Evolutionary conservation across 768 basidiomycete genomes (phyloP), one percentile per base, ranked within the genome.

Genomic region (Trametes gibbosa): DNA sequence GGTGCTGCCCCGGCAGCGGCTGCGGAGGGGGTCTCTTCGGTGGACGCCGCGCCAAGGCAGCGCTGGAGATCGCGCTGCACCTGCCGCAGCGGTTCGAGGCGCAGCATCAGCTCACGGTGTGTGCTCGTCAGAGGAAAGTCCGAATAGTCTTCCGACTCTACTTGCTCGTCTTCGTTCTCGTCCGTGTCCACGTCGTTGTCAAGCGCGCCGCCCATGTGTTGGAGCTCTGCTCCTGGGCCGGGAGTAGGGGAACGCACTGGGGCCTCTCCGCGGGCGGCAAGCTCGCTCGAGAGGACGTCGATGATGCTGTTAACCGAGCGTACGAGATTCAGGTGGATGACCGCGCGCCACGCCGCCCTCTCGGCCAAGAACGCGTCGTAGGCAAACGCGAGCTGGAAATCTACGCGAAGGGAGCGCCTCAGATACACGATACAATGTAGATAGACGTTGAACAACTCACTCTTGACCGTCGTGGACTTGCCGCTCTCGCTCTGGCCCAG

Each of bases 391-490:
- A 92, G 72, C 65, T 92, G 89, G 66, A 91, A 92, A 68, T 90
- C 85, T 84, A 50, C 8, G 17, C 42, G 9, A 21, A 19, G 19
- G 8, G 16, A 19, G 21, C 43, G 16, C 14, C 35, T 52, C 7
- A 41, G 45, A 17, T 10, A 9, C 27, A 13, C 10, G 5, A 13
- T 23, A 58, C 8, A 52, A 53, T 27, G 12, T 5, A 24, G 17
- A 29, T 10, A 12, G n/a, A 6, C 39, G 9, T 10, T 8, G 23
- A 37, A 45, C 14, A 55, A 58, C 77, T 49, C 64, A 90, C 89
- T 91, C 73, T 92, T 92, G 54, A 92, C 68, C 0, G 89, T 90
- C 25, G 89, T 88, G 0, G 87, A 89, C 71, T 92, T 92, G 72
- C 79, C 89, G 66, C 86, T 88, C 75, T 89, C 87, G 59, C 85